A percentile compares a stretch with the other conserved stretches of the same genome.
phyloP scores from a whole-genome alignment of 2,329 filamentous ascomycete species.

The Didymella lethalis region DNA sequence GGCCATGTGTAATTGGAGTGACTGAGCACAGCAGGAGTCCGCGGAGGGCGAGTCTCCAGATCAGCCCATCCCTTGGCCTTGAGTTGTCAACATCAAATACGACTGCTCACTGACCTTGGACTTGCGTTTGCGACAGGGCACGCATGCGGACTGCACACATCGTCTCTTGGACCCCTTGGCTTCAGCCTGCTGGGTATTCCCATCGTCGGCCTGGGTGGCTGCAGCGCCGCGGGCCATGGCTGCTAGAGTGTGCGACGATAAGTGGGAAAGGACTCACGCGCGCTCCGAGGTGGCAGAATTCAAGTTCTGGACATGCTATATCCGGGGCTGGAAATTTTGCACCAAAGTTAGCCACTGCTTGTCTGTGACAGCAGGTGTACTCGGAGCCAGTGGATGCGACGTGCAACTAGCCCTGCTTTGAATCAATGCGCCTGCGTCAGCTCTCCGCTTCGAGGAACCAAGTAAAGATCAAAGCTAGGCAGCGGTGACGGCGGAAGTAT shows the following conservation, averaged over 20 bases:
- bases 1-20: constrained; percentile 4
- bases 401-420: constrained; percentile 21
- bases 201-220: constrained; percentile 33
- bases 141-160: constrained; percentile 54
- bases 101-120: constrained; percentile 53
- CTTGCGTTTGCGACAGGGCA: constrained; percentile 61
- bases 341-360: constrained; percentile 14
- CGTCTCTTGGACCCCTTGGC: constrained; percentile 45
- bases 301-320: constrained; percentile 30
- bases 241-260: constrained; percentile 22
- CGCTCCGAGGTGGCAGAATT: constrained; percentile 28
- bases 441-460: constrained; percentile 11
- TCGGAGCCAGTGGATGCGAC: constrained; percentile 24
- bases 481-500: constrained; percentile 17
- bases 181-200: constrained; percentile 32
- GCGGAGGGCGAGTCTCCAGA: constrained; percentile 31
- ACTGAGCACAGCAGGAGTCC: constrained; percentile 21
- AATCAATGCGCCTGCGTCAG: constrained; percentile 16
- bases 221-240: constrained; percentile 42
- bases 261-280: constrained; percentile 20
- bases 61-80: constrained; percentile 16
- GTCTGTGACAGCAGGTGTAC: constrained; percentile 10
- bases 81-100: neutral
- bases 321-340: constrained; percentile 7
- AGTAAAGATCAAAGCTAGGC: constrained; percentile 12